Evolutionary conservation across 1,139 yeast genomes (phyloP), one percentile per base, ranked within the genome.

Genomic region (Saccharomyces hybrid): DNA sequence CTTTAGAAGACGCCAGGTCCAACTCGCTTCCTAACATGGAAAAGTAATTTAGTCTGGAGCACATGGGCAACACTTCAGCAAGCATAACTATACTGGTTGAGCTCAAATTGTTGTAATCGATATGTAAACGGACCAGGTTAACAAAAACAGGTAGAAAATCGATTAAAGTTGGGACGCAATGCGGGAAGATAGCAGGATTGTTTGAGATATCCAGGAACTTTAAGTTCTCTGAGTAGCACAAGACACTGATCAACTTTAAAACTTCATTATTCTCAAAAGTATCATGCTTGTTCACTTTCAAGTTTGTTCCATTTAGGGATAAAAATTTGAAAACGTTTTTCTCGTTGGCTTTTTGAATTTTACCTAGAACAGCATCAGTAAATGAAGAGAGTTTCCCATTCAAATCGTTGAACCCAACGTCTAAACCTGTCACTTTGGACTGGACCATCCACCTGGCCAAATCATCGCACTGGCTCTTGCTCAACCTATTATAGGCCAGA

Each of bases 391-490:
- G 66, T 60, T 80, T 82, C 2, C 83, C 85, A 26, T 73, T 70
- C 25, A 86, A 71, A 65, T 85, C 88, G 64, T 86, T 86, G 65
- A 81, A 86, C 0, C 89, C 95, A 23, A 86, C 60, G 71, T 86
- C 95, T 23, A 86, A 59, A 0, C 93, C 93, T 14, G 71, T 57
- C 6, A 73, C 67, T 32, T 61, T 63, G 1, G 70, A 64, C 28
- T 62, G 58, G 3, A 59, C 70, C 63, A 66, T 66, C 86, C 86
- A 83, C 19, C 77, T 73, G 2, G 83, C 77, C 26, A 85, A 58
- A 2, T 79, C 66, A 54, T 74, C 73, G 53, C 82, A 69, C 56
- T 85, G 88, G 42, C 74, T 73, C 1, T 73, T 70, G 0, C 80
- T 70, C 46, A 86, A 68, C 27, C 81, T 80, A 62, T 84, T 85